Percentiles rank a stretch among this genome's conserved stretches.
Evolutionary conservation across 192 early-diverging fungal species (phyloP).

Genomic region (Coemansia sp.): DNA sequence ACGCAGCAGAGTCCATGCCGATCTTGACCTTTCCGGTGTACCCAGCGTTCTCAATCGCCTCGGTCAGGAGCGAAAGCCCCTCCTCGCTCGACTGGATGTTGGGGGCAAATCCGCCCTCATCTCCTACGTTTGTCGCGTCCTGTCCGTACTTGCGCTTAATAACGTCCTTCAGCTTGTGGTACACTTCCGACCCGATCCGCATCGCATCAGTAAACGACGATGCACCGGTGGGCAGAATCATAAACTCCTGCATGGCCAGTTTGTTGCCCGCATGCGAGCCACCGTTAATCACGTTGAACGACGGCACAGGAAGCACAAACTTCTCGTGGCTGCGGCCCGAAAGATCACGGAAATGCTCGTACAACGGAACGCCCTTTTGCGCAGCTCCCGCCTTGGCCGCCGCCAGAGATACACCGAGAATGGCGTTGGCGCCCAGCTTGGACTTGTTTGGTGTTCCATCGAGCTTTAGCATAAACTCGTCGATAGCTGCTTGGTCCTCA

Average conservation of each 20-base stretch:
- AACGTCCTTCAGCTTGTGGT: constrained; percentile 93
- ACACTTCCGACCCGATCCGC: constrained; percentile 97
- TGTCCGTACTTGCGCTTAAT: constrained; percentile 99
- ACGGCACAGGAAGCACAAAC: constrained; percentile 92
- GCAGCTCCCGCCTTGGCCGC: constrained; percentile 94
- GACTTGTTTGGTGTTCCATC: constrained; percentile 96
- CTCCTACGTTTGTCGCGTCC: constrained; percentile 98
- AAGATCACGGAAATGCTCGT: constrained; percentile 91
- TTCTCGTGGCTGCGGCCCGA: constrained; percentile 73
- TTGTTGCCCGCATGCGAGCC: constrained; percentile 99
- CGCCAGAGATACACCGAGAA: constrained; percentile 97
- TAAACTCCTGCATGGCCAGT: constrained; percentile 99
- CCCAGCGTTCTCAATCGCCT: constrained; percentile 90
- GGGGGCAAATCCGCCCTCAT: constrained; percentile 99
- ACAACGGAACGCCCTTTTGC: constrained; percentile 91
- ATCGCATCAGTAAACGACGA: constrained; percentile 91
- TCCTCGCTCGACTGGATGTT: constrained; percentile 97
- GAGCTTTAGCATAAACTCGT: constrained; percentile 87
- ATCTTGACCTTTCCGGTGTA: constrained; percentile 97
- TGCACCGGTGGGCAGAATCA: constrained; percentile 98
- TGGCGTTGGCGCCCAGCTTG: constrained; percentile 96
- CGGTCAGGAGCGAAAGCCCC: constrained; percentile 87
- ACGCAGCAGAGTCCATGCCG: constrained; percentile 97
- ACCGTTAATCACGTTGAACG: constrained; percentile 99
- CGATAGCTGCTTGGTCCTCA: constrained; percentile 82